Conservation (phyloP, 1,284 basidiomycete species). For the Irpex sp. region DNA sequence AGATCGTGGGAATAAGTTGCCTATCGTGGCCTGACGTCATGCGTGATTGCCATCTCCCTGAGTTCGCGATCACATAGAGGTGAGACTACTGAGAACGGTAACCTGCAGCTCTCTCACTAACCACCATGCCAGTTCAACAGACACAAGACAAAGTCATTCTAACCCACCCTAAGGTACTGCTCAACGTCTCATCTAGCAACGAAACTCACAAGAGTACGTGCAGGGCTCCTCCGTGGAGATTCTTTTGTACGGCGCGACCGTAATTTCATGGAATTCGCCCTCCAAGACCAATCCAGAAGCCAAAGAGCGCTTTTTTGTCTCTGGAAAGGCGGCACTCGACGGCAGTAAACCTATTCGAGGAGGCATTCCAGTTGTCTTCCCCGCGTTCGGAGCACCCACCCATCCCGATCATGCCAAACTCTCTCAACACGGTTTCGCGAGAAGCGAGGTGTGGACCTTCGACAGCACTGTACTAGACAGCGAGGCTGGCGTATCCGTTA, state of each 20-base stretch:
- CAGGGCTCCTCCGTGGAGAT: constrained; percentile 74
- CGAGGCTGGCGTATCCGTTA: constrained; percentile 66
- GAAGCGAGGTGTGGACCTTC: constrained; percentile 70
- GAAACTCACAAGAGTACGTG: constrained; percentile 1
- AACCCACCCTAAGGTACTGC: constrained; percentile 48
- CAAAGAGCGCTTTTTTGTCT: constrained; percentile 74
- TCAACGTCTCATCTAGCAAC: not conserved
- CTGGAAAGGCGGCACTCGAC: constrained; percentile 71
- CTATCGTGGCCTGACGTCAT: not conserved
- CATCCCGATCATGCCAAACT: constrained; percentile 73
- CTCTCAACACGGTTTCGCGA: constrained; percentile 82
- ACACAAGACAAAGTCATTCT: constrained; percentile 39
- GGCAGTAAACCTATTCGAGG: constrained; percentile 74
- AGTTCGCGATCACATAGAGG: not conserved
- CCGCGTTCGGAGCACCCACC: constrained; percentile 79
- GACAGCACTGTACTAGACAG: constrained; percentile 67
- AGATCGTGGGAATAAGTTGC: not conserved
- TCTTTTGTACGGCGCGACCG: constrained; percentile 77
- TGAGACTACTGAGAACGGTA: not conserved
- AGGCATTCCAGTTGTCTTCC: constrained; percentile 85
- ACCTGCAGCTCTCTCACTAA: not conserved
- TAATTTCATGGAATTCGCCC: constrained; percentile 71
- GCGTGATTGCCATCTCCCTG: not conserved
- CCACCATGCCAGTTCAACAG: constrained; percentile 48
- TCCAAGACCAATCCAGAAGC: constrained; percentile 34